Evolutionary conservation across 2,329 filamentous ascomycete species (phyloP), one percentile per base, ranked within the genome.

Genomic region (Aspergillus quadricinctus): DNA sequence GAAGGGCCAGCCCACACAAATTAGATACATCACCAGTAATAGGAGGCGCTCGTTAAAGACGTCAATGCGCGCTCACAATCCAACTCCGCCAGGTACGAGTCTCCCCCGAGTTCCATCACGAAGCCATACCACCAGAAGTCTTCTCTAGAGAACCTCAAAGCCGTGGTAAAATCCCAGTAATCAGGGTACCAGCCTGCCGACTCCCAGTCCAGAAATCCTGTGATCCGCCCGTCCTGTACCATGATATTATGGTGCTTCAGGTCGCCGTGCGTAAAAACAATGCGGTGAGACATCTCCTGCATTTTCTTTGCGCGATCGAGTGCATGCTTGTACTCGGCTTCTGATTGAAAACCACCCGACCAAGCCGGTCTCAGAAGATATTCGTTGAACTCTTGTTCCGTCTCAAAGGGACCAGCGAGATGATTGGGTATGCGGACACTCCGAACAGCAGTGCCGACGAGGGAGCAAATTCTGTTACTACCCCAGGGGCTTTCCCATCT

Each of bases 351-450:
- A 11, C 58, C 60, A 53, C 64, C 61, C 11, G 57, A 27, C 48
- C 63, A 69, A 51, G 66, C 41, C 5, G 61, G 53, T 53, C 54
- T 57, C 28, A 70, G 58, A 28, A 71, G 64, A 48, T 65, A 64
- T 41, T 69, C 59, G 51, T 71, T 66, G 46, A 72, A 65, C 6
- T 69, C 65, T 29, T 57, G 53, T 57, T 70, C 66, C 37, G 54
- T 64, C 29, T 68, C 59, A 52, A 65, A 69, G 9, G 68, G 69
- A 35, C 66, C 67, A 41, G 43, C 48, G 48, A 40, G 52, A 56
- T 71, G 65, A 56, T 53, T 52, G 8, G 67, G 69, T 50, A 72
- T 51, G 35, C 67, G 66, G 27, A 68, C 57, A 56, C 66, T 71
- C 46, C 65, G 61, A 28, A 73, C 64, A 6, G 63, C 31, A 19